A percentile compares a stretch with the other conserved stretches of the same genome.
phyloP scores from a whole-genome alignment of 2,329 filamentous ascomycete genomes.

The Fusarium neocosmosporiellum region DNA sequence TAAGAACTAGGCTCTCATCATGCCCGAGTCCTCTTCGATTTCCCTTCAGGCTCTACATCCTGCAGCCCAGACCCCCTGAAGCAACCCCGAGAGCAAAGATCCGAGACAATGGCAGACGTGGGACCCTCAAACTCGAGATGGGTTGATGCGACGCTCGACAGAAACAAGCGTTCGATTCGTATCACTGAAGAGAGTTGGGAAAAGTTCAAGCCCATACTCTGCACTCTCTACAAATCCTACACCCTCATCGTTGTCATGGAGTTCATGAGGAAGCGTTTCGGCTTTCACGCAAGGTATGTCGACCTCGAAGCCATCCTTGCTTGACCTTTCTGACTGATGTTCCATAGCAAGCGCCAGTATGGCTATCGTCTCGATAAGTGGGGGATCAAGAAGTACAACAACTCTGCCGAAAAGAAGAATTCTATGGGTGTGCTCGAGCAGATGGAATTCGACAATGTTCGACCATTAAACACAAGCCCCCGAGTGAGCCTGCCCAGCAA shows the following conservation, averaged over 20 bases:
- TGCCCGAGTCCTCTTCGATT: background rate
- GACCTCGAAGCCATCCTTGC: background rate
- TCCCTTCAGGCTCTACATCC: background rate
- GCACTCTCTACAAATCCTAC: slow-evolving; percentile 33
- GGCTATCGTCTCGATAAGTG: slow-evolving; percentile 46
- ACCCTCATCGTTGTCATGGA: slow-evolving; percentile 36
- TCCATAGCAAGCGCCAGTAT: slow-evolving; percentile 45
- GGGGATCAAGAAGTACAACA: slow-evolving; percentile 44
- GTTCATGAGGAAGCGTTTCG: slow-evolving; percentile 29
- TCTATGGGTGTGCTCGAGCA: slow-evolving; percentile 6
- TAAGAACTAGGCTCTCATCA: slow-evolving; percentile 14
- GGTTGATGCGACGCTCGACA: slow-evolving; percentile 4
- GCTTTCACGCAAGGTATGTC: slow-evolving; percentile 36
- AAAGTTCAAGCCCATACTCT: slow-evolving; percentile 32
- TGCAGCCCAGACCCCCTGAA: background rate
- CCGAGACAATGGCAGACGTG: slow-evolving; percentile 19
- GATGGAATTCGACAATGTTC: slow-evolving; percentile 2
- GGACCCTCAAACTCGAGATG: slow-evolving; percentile 14
- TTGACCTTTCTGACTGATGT: background rate
- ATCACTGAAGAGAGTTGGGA: slow-evolving; percentile 40
- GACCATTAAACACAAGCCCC: background rate
- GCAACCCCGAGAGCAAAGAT: background rate
- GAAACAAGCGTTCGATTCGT: slow-evolving; percentile 33
- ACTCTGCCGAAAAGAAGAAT: slow-evolving; percentile 28
- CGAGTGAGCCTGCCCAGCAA: background rate